These are phyloP conservation scores for Orbilia ellipsospora DNA, from an alignment of 2,329 filamentous ascomycete species.

Conservation along the genomic window DNA sequence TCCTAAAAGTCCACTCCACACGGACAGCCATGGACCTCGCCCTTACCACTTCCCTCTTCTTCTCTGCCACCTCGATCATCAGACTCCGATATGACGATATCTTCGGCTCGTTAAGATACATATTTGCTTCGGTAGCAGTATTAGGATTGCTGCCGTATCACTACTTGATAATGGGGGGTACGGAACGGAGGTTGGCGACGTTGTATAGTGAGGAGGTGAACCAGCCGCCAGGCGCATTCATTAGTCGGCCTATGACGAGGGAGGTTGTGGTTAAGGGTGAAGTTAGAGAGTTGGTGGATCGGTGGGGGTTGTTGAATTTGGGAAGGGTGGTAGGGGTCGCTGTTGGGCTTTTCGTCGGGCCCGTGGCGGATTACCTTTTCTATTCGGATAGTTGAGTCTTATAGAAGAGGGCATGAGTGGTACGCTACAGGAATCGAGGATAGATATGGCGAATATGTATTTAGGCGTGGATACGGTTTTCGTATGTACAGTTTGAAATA, in stretches of 20 bases:
- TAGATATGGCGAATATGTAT: too few species aligned
- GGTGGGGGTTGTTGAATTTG: slow-evolving; percentile 43
- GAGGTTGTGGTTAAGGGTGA: slow-evolving; percentile 37
- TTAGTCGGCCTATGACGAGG: slow-evolving; percentile 5
- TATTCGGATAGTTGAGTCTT: too few species aligned
- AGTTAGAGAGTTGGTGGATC: slow-evolving; percentile 41
- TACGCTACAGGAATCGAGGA: too few species aligned
- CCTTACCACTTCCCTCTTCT: slow-evolving; percentile 10
- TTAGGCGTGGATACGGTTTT: too few species aligned
- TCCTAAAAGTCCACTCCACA: neutral
- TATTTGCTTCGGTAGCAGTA: slow-evolving; percentile 6
- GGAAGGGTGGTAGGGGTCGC: slow-evolving; percentile 26
- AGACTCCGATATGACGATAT: neutral
- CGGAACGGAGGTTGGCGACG: slow-evolving; percentile 27
- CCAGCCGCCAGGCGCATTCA: neutral
- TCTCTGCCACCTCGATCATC: slow-evolving; percentile 9
- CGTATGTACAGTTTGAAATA: too few species aligned
- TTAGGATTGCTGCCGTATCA: slow-evolving; percentile 22
- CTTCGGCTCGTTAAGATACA: slow-evolving; percentile 8
- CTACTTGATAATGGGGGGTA: slow-evolving; percentile 25
- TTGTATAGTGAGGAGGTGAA: slow-evolving; percentile 39
- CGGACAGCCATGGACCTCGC: slow-evolving; percentile 4
- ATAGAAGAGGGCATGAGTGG: too few species aligned
- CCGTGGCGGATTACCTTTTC: neutral
- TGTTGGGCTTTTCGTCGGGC: slow-evolving; percentile 18